These are phyloP conservation scores for Plasmodium inui DNA, from an alignment of 169 alveolate species.

Conservation along the genomic window DNA sequence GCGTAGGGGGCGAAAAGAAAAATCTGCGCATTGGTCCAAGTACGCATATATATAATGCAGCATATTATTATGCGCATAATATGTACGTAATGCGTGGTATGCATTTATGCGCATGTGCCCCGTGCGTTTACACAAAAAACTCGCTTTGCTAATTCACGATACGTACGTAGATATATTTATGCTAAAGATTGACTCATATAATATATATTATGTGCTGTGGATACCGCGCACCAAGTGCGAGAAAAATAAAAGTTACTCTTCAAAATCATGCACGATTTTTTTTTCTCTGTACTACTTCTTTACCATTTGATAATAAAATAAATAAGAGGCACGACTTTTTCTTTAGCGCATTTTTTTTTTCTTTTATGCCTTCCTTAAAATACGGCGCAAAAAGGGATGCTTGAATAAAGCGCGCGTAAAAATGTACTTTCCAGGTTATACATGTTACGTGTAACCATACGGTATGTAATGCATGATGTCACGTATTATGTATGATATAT, in stretches of 20 bases:
- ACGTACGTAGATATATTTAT: neutral
- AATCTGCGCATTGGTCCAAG: neutral
- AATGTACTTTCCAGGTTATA: neutral
- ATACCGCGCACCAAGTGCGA: neutral
- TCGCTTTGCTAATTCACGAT: neutral
- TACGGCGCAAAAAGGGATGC: neutral
- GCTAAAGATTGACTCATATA: neutral
- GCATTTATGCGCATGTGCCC: neutral
- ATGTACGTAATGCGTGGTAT: too few relatives aligned
- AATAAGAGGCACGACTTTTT: neutral
- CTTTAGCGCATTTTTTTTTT: neutral
- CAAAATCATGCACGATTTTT: neutral
- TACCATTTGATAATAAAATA: neutral
- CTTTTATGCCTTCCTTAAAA: neutral
- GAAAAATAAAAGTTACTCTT: neutral
- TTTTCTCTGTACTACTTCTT: neutral
- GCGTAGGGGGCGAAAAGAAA: neutral
- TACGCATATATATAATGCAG: neutral
- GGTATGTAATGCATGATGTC: neutral
- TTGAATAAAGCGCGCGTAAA: neutral
- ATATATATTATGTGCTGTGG: neutral
- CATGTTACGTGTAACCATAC: neutral
- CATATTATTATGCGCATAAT: neutral
- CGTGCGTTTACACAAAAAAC: neutral
- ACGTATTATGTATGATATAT: neutral